Evolutionary conservation across 176 grass and related monocot species (phyloP), one percentile per base, ranked within the genome.

Genomic region (Rhynchospora pubera): DNA sequence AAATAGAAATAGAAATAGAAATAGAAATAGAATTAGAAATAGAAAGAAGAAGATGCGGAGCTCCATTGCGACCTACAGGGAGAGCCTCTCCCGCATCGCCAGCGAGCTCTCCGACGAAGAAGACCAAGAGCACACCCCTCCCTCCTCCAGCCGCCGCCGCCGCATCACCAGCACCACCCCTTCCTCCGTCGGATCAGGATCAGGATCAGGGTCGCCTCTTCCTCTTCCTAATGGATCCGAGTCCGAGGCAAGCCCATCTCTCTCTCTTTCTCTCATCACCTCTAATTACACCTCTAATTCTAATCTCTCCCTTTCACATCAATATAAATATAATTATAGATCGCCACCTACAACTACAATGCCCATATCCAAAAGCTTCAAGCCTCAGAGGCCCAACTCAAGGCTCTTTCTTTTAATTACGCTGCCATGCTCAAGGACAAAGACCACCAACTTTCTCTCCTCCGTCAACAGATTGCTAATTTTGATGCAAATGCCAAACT

Each of bases 371-470:
- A 90, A 84, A 94, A 91, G 85, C 87, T 98, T 88, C 92, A 98
- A 89, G 73, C 87, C 81, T 94, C 92, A 0, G 92, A 98, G 82
- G 90, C 90, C 84, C 87, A 98, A 89, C 91, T 97, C 62, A 97
- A 94, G 84, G 88, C 95, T 34, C 57, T 97, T 13, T 97, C 95
- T 65, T 89, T 94, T 65, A 97, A 94, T 90, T 98, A 98, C 91
- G 95, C 90, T 50, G 87, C 95, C 71, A 88, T 94, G 68, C 84
- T 98, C 46, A 98, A 93, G 78, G 95, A 98, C 83, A 98, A 94
- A 86, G 95, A 98, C n/a, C n/a, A n/a, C 14, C 92, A 94, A 90
- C 75, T 98, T 48, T 91, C 84, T 85, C 93, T 91, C 85, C 84
- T 98, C 67, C 87, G 89, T 65, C 84, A 94, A 60, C 92, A 94